Conservation (phyloP, 352 stramenopile genomes). For the Phytophthora idaei region DNA sequence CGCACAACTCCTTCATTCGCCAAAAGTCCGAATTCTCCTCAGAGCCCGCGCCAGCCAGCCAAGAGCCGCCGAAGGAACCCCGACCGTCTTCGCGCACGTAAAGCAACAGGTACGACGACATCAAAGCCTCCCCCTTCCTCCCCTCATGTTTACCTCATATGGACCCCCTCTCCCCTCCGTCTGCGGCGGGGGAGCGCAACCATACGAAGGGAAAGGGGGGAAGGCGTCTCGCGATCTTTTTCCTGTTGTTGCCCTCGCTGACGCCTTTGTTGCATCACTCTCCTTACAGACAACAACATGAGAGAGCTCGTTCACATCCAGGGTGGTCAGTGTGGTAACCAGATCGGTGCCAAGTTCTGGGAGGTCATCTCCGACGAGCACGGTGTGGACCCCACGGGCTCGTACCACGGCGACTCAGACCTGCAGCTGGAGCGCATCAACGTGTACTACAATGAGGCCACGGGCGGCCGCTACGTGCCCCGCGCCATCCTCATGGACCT, state of each 20-base stretch:
- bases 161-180: conserved; percentile 1
- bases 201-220: conserved; percentile 33
- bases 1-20: conserved; percentile 74
- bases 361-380: conserved; percentile 97
- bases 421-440: conserved; percentile 98
- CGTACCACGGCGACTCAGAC: conserved; percentile 96
- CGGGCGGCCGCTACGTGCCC: conserved; percentile 96
- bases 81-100: conserved; percentile 34
- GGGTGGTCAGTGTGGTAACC: conserved; percentile 98
- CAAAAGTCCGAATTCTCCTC: conserved; percentile 83
- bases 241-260: conserved; percentile 13
- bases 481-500: conserved; percentile 99
- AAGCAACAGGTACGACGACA: conserved; percentile 52
- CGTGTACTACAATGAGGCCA: conserved; percentile 99
- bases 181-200: background rate
- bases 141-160: background rate
- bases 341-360: conserved; percentile 99
- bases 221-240: conserved; percentile 30
- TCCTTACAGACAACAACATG: conserved; percentile 65
- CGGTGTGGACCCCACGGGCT: conserved; percentile 92
- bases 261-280: conserved; percentile 3
- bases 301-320: conserved; percentile 98
- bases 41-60: conserved; percentile 77
- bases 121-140: background rate
- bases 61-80: conserved; percentile 54